Base-by-base conservation (phyloP, 2,329 filamentous ascomycete species). In the Hypoxylon sp. region DNA sequence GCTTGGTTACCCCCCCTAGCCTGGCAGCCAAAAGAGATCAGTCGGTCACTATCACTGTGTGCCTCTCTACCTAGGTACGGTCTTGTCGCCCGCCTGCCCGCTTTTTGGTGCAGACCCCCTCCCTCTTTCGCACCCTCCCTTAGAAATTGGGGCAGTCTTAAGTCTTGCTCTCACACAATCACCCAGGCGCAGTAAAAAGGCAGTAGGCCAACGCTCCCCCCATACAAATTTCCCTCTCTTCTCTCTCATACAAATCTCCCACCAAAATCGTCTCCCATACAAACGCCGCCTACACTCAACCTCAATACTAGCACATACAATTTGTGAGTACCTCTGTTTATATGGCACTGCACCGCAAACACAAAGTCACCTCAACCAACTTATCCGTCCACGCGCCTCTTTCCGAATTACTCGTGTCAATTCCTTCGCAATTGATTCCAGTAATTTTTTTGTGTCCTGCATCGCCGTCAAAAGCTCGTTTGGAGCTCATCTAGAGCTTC, bases 101-200 rank as follows among this genome's bases (percentile, higher is more conserved):
- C 73, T 73, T 74, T 71, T 71, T 70, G 66, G 63, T 70, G 66
- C 59, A 69, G 68, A 72, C 72, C 73, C 71, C 60, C 64, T 64
- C 60, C 66, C 61, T 54, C 53, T 62, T 64, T 64, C 44, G 66
- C 61, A 69, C 67, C 67, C 67, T 69, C 67, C 67, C 67, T 69
- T 67, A 69, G 65, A 65, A 69, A 68, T 64, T 66, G 61, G 72
- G 66, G 66, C 66, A 66, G 67, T 60, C 57, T 59, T 61, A 55
- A 65, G 57, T 67, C 61, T 67, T 63, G 58, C 71, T 68, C 74
- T 68, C n/a, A 77, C 83, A 80, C 84, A 87, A 87, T 87, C 85
- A 87, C 83, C 83, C 83, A 79, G 83, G 82, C 85, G 85, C 84
- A 86, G 85, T 87, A 87, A 88, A 88, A 88, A 87, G 84, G 84